Base-by-base conservation (phyloP, 2,329 filamentous ascomycete species). In the Penicillium sp. region DNA sequence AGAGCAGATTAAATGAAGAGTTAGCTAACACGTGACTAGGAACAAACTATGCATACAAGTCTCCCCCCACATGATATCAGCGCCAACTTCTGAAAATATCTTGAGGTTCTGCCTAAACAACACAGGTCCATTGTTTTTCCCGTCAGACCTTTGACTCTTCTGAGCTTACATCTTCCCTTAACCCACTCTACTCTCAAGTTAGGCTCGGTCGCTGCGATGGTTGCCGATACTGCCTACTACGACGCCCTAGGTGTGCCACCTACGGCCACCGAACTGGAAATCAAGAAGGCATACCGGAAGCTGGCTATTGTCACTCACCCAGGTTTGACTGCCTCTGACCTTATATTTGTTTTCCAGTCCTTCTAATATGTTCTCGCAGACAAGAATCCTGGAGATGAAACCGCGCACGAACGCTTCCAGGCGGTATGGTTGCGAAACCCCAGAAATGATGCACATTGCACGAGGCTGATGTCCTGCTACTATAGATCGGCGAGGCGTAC, bases 381-480 rank as follows among this genome's bases (percentile, higher is more conserved):
- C 81, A 99, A 99, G 82, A 99, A 99, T 77, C 94, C 93, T 57
- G 91, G 93, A 70, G 94, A 99, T 74, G 93, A 94, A 65, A 91
- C 89, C 25, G 94, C 94, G 38, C 91, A 96, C 78, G 90, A 88
- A 71, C 93, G 93, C 76, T 99, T 99, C 78, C 94, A 99, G 79
- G 87, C 86, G 59, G 93, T 96, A 78, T 58, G 78, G 68, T 39
- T 25, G 31, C 36, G 42, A 47, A 45, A 33, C 36, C 39, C 39
- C 9, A 17, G 41, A 33, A 39, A 42, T 35, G 35, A 51, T 49
- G 41, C 35, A 53, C 7, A 17, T 25, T 23, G 44, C 13, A 17
- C 13, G 21, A 39, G 33, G 51, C 60, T 64, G 58, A 65, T 58
- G 29, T 56, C 29, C 54, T 57, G 25, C 36, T 60, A 42, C 27